Conservation (phyloP, 2,329 filamentous ascomycete species). For the Coniella lustricola region DNA sequence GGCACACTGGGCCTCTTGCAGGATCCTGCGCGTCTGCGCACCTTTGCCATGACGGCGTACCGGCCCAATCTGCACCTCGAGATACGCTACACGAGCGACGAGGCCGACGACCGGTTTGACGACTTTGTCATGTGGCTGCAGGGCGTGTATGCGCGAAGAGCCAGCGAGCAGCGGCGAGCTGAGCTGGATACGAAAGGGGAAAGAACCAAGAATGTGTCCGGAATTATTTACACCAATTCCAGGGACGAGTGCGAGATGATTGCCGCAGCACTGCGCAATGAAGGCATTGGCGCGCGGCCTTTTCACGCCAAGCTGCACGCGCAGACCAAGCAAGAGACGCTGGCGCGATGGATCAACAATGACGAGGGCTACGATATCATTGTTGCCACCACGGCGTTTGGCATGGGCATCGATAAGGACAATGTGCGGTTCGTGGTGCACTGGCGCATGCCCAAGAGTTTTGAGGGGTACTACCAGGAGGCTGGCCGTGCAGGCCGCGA, state of each 20-base stretch:
- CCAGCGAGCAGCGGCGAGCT: slow-evolving; percentile 47
- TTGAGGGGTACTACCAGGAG: slow-evolving; percentile 95
- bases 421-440: slow-evolving; percentile 92
- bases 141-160: slow-evolving; percentile 62
- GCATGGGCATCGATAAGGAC: slow-evolving; percentile 96
- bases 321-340: slow-evolving; percentile 62
- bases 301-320: slow-evolving; percentile 65
- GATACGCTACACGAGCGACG: slow-evolving; percentile 73
- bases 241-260: slow-evolving; percentile 68
- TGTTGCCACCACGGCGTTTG: slow-evolving; percentile 91
- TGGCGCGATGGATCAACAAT: slow-evolving; percentile 66
- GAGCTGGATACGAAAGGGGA: slow-evolving; percentile 50
- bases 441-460: slow-evolving; percentile 88
- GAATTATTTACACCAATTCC: slow-evolving; percentile 74
- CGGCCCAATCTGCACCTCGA: slow-evolving; percentile 87
- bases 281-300: slow-evolving; percentile 66
- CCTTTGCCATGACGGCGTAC: slow-evolving; percentile 77
- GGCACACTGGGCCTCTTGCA: slow-evolving; percentile 62
- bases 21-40: slow-evolving; percentile 51
- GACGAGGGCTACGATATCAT: slow-evolving; percentile 79
- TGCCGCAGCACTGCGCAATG: slow-evolving; percentile 55
- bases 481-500: slow-evolving; percentile 86
- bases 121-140: slow-evolving; percentile 74
- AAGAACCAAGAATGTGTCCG: slow-evolving; percentile 58
- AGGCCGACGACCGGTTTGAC: slow-evolving; percentile 62